Percentiles rank a stretch among this genome's conserved stretches.
Conservation (phyloP, 306 rosid species). For the Lithocarpus polystachyus region DNA sequence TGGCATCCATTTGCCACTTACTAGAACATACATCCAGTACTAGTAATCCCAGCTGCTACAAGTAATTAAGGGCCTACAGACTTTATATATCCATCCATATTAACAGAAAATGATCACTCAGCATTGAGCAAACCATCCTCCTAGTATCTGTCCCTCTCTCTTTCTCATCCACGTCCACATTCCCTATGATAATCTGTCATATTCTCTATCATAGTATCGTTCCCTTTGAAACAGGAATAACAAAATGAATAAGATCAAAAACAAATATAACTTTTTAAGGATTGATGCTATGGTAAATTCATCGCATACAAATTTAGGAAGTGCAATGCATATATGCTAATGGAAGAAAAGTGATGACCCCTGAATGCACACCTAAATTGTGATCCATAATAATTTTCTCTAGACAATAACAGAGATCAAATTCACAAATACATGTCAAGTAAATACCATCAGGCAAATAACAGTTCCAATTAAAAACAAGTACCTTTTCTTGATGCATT, state of each 20-base stretch:
- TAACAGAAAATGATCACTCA: not conserved
- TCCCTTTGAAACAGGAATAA: slow-evolving; percentile 49
- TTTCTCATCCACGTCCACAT: slow-evolving; percentile 65
- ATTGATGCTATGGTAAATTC: not conserved
- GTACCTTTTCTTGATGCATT: slow-evolving; percentile 78
- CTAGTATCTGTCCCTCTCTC: slow-evolving; percentile 28
- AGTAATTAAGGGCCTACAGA: not conserved
- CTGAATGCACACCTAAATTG: not conserved
- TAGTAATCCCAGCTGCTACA: not conserved
- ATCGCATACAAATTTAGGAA: not conserved
- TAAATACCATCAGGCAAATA: not conserved
- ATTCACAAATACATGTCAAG: not conserved
- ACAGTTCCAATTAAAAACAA: not conserved
- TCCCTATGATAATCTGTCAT: slow-evolving; percentile 72
- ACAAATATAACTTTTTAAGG: not conserved
- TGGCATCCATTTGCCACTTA: not conserved
- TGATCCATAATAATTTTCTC: not conserved
- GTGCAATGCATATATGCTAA: not conserved
- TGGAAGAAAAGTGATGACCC: not conserved
- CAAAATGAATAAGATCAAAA: slow-evolving; percentile 1
- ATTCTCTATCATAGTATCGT: slow-evolving; percentile 81
- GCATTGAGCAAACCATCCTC: not conserved
- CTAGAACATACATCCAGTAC: not conserved
- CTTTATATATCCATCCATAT: not conserved
- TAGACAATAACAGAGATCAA: not conserved